Evolutionary conservation across 2,329 filamentous ascomycete species (phyloP).

Genomic region (Neocatenulostroma microsporum): DNA sequence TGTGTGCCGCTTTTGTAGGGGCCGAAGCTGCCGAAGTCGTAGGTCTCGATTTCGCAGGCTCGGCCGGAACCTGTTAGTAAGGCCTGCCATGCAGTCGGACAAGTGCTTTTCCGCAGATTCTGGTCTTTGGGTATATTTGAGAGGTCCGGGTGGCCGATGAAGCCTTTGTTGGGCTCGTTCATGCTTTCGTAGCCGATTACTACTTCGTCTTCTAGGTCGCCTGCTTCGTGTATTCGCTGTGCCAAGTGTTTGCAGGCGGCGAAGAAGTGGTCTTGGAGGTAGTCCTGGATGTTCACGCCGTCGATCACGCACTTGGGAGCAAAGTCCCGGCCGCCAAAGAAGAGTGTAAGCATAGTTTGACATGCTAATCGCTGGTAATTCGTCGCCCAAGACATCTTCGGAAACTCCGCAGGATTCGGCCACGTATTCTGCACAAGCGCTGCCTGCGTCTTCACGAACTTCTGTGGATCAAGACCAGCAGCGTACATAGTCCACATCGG

Average conservation of each 20-base stretch:
- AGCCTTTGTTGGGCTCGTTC: conserved; percentile 87
- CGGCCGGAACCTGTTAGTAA: conserved; percentile 86
- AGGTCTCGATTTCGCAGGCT: conserved; percentile 81
- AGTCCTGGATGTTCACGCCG: conserved; percentile 93
- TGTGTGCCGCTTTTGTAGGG: conserved; percentile 80
- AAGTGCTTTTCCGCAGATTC: conserved; percentile 84
- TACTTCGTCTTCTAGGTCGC: conserved; percentile 75
- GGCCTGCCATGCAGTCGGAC: conserved; percentile 88
- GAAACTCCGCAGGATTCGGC: conserved; percentile 73
- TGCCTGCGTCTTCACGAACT: conserved; percentile 78
- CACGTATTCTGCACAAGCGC: conserved; percentile 94
- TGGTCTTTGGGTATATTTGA: conserved; percentile 77
- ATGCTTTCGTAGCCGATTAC: conserved; percentile 94
- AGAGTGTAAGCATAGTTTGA: conserved; percentile 87
- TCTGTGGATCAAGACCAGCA: conserved; percentile 78
- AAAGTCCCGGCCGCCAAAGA: conserved; percentile 85
- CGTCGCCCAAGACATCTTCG: conserved; percentile 99
- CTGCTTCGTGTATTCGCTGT: conserved; percentile 76
- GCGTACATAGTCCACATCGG: conserved; percentile 98
- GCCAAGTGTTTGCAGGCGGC: conserved; percentile 73
- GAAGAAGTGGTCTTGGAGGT: conserved; percentile 79
- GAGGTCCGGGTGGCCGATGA: conserved; percentile 76
- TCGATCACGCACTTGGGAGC: conserved; percentile 94
- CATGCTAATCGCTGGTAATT: conserved; percentile 86
- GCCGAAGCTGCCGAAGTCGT: conserved; percentile 88